These are phyloP conservation scores for Buddleja alternifolia DNA, from an alignment of 257 asterid genomes.

Conservation along the genomic window DNA sequence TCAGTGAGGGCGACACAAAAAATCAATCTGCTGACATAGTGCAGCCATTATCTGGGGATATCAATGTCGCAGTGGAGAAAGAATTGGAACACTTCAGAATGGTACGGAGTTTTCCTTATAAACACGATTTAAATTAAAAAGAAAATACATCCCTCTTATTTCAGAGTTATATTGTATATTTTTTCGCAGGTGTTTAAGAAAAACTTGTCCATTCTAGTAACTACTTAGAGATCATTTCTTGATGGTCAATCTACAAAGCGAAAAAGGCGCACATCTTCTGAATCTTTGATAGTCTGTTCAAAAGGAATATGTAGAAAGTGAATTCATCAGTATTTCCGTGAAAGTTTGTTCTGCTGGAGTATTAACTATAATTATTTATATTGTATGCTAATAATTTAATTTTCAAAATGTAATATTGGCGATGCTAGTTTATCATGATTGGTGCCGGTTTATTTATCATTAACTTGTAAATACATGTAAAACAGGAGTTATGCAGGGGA, in stretches of 20 bases:
- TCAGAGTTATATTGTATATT: neutral
- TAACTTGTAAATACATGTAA: neutral
- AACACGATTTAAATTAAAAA: constrained; percentile 15
- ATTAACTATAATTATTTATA: constrained; percentile 1
- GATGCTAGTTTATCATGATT: neutral
- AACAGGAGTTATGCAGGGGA: neutral
- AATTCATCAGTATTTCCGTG: constrained; percentile 12
- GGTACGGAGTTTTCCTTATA: constrained; percentile 41
- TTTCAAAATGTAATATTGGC: neutral
- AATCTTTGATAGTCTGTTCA: neutral
- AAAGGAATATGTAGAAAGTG: constrained; percentile 19
- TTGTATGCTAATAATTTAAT: too few relatives aligned
- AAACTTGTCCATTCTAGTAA: constrained; percentile 47
- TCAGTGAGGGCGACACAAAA: constrained; percentile 46
- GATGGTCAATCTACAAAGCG: constrained; percentile 25
- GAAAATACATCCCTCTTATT: neutral
- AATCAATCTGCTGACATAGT: constrained; percentile 20
- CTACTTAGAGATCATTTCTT: constrained; percentile 36
- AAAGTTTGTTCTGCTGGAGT: constrained; percentile 12
- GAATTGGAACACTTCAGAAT: constrained; percentile 64
- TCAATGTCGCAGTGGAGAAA: constrained; percentile 43
- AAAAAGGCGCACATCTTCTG: constrained; percentile 7
- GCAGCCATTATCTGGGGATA: constrained; percentile 37
- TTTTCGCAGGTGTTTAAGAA: constrained; percentile 55
- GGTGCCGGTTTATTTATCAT: neutral